Conservation (phyloP, 208 protist genomes). For the Leishmania tarentolae region DNA sequence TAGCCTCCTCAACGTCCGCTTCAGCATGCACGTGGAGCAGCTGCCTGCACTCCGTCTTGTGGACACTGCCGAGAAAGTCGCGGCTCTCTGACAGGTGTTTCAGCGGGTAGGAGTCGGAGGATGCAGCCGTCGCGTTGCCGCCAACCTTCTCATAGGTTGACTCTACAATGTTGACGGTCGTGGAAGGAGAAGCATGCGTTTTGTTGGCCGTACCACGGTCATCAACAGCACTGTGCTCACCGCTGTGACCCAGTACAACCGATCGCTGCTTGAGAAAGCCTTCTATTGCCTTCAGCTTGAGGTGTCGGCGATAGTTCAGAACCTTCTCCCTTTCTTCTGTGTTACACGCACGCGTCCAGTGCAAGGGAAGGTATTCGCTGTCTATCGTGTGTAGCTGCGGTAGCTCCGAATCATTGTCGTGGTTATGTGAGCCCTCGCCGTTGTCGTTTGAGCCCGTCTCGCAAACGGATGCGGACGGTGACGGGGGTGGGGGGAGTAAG, state of each 20-base stretch:
- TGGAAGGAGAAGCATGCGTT: neutral
- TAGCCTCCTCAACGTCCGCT: neutral
- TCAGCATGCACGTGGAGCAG: neutral
- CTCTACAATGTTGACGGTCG: neutral
- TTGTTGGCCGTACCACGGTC: neutral
- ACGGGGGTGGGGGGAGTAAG: slow-evolving; percentile 4
- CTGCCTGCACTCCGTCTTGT: neutral
- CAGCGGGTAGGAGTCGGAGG: neutral
- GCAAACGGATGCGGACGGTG: neutral
- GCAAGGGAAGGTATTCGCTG: slow-evolving; percentile 15
- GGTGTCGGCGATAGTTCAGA: slow-evolving; percentile 10
- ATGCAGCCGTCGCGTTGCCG: neutral
- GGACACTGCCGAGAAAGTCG: neutral
- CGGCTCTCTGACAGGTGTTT: no score
- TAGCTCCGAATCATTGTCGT: neutral
- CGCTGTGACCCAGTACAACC: no score
- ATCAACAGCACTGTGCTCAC: neutral
- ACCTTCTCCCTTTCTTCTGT: slow-evolving; percentile 4
- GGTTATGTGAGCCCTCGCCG: neutral
- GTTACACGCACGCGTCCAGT: slow-evolving; percentile 10
- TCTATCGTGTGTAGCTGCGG: slow-evolving; percentile 8
- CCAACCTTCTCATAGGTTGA: neutral
- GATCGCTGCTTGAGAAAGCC: neutral
- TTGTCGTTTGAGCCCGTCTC: neutral
- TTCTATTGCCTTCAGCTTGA: slow-evolving; percentile 18